phyloP scores from a whole-genome alignment of 1,284 basidiomycete species.

The Volvariella surrecta region DNA sequence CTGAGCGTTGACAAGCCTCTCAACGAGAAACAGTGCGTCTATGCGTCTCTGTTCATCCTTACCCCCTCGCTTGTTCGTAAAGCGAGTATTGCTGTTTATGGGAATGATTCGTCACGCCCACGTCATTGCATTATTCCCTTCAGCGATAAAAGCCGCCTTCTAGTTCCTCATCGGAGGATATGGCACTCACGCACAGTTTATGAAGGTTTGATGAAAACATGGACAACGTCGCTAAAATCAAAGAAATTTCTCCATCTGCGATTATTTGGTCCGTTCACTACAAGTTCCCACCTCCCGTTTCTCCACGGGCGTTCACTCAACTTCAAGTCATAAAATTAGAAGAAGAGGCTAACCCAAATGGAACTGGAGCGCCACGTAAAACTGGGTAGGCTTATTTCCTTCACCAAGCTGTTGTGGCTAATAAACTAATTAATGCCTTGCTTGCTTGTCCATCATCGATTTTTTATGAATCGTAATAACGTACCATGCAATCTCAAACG shows the following conservation, averaged over 20 bases:
- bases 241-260: slow-evolving; percentile 52
- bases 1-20: slow-evolving; percentile 55
- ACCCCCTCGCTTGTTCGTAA: too few species aligned
- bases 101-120: too few species aligned
- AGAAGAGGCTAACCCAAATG: neutral
- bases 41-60: neutral
- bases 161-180: neutral
- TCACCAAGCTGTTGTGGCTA: neutral
- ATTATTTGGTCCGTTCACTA: slow-evolving; percentile 69
- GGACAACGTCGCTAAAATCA: slow-evolving; percentile 53
- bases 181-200: neutral
- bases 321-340: slow-evolving; percentile 49
- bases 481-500: neutral
- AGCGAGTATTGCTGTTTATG: too few species aligned
- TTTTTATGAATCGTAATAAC: neutral
- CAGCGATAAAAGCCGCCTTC: too few species aligned
- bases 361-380: slow-evolving; percentile 25
- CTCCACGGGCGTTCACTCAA: slow-evolving; percentile 69
- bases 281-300: slow-evolving; percentile 58
- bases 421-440: too few species aligned
- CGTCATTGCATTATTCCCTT: too few species aligned
- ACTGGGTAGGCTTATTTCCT: slow-evolving; percentile 37
- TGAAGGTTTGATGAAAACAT: slow-evolving; percentile 57
- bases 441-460: too few species aligned
- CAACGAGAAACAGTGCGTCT: slow-evolving; percentile 58